Evolutionary conservation across 2,329 filamentous ascomycete species (phyloP).

Genomic region (Hymenoscyphus scutula): DNA sequence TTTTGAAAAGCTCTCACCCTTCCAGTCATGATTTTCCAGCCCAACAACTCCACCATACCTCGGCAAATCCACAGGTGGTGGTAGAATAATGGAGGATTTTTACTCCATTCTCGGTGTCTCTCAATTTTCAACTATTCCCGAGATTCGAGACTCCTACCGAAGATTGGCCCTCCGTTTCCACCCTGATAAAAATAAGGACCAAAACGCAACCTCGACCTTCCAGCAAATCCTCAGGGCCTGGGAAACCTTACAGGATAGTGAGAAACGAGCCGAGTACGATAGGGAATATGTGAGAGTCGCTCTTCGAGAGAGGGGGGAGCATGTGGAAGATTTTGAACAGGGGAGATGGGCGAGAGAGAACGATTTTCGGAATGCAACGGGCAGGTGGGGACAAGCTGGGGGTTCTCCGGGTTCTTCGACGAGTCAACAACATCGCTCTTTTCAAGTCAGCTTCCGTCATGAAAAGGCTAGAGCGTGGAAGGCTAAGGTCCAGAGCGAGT

Average conservation of each 20-base stretch:
- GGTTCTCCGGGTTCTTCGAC: neutral
- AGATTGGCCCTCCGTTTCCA: conserved; percentile 25
- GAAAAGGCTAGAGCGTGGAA: conserved; percentile 9
- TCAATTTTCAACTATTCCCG: conserved; percentile 16
- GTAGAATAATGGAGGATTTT: conserved; percentile 19
- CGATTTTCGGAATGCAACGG: conserved; percentile 17
- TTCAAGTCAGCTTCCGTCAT: neutral
- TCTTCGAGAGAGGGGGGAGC: conserved; percentile 7
- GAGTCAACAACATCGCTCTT: neutral
- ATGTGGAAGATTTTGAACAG: conserved; percentile 7
- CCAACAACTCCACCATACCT: neutral
- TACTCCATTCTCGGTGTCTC: conserved; percentile 26
- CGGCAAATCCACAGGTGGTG: neutral
- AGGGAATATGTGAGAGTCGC: conserved; percentile 15
- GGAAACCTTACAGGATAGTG: conserved; percentile 24
- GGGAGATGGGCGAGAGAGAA: conserved; percentile 11
- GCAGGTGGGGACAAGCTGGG: neutral
- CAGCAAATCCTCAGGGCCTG: conserved; percentile 25
- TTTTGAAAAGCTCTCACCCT: neutral
- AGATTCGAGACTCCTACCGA: conserved; percentile 24
- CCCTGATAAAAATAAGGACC: conserved; percentile 26
- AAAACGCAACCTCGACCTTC: conserved; percentile 20
- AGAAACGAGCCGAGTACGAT: conserved; percentile 25
- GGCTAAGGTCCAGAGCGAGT: neutral
- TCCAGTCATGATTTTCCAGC: conserved; percentile 1